Evolutionary conservation across 768 basidiomycete genomes (phyloP).

Genomic region (Psilocybe subaeruginosa): DNA sequence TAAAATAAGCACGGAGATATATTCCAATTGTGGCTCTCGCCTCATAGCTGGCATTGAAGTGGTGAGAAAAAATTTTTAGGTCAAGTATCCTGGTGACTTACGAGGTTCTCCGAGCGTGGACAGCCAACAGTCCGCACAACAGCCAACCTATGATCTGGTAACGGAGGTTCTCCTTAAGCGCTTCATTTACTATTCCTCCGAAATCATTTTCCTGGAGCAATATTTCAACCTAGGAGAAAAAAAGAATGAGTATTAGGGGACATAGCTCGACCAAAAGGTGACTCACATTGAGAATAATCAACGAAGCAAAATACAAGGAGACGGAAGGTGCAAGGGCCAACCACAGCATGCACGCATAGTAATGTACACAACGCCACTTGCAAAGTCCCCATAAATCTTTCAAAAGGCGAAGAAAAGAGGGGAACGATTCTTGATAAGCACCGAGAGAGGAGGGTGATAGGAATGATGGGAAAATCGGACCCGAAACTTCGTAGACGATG

Average conservation of each 20-base stretch:
- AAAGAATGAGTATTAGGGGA: neutral
- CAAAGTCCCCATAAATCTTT: constrained; percentile 25
- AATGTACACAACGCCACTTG: constrained; percentile 22
- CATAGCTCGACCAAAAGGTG: neutral
- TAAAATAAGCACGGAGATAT: constrained; percentile 38
- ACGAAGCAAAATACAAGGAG: constrained; percentile 34
- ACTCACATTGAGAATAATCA: constrained; percentile 35
- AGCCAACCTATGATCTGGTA: constrained; percentile 5
- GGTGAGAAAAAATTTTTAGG: neutral
- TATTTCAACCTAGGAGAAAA: neutral
- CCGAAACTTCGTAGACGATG: constrained; percentile 30
- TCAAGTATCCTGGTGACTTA: neutral
- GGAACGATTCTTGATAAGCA: neutral
- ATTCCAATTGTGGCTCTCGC: constrained; percentile 22
- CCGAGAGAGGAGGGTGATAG: neutral
- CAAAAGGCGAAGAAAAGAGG: constrained; percentile 23
- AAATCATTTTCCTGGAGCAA: neutral
- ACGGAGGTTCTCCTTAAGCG: neutral
- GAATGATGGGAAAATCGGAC: constrained; percentile 1
- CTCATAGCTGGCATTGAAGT: neutral
- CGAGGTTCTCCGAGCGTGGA: constrained; percentile 5
- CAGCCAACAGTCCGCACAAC: constrained; percentile 8
- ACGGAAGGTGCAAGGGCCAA: constrained; percentile 32
- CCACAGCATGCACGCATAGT: constrained; percentile 33
- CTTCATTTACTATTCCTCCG: neutral